phyloP scores from a whole-genome alignment of 495 filamentous ascomycete species.

The Choiromyces venosus region DNA sequence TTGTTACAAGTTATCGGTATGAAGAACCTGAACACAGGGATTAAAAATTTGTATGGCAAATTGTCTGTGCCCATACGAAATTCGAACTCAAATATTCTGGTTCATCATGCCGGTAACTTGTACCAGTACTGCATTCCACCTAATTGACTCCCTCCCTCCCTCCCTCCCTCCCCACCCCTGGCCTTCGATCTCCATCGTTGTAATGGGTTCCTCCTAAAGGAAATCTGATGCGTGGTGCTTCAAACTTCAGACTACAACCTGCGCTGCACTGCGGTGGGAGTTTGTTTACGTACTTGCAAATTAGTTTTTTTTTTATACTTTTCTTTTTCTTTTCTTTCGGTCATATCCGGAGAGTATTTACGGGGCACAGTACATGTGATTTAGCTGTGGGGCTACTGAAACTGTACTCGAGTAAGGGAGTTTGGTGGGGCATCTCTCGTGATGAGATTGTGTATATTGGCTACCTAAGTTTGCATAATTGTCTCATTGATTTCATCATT shows the following conservation, averaged over 20 bases:
- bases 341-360: not conserved
- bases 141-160: not conserved
- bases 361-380: not conserved
- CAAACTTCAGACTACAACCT: not conserved
- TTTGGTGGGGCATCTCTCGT: not conserved
- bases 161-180: conserved; percentile 2
- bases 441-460: not conserved
- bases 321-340: not conserved
- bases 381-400: not conserved
- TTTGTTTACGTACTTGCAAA: not conserved
- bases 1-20: too few relatives aligned
- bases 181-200: not conserved
- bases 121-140: too few relatives aligned
- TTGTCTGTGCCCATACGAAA: too few relatives aligned
- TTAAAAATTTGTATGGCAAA: too few relatives aligned
- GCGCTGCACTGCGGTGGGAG: not conserved
- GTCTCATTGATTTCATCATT: not conserved
- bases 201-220: not conserved
- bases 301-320: not conserved
- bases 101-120: too few relatives aligned
- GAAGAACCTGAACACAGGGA: too few relatives aligned
- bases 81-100: too few relatives aligned
- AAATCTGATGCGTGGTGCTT: not conserved
- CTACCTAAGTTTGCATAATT: not conserved
- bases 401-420: too few relatives aligned